These are phyloP conservation scores for Diaporthe sp. DNA, from an alignment of 2,329 filamentous ascomycete genomes.

Conservation along the genomic window DNA sequence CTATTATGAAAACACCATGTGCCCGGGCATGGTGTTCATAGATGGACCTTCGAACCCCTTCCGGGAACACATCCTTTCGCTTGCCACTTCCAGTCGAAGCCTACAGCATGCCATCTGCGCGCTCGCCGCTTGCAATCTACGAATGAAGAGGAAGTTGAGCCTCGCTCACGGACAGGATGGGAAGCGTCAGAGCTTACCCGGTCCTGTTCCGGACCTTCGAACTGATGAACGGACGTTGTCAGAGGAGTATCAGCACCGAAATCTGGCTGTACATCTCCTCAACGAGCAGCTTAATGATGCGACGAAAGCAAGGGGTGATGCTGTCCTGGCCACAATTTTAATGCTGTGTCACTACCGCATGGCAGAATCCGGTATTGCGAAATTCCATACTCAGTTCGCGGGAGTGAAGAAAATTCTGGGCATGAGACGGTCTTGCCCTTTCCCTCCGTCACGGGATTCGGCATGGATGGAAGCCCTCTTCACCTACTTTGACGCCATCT, in stretches of 20 bases:
- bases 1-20: conserved; percentile 94
- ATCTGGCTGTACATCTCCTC: conserved; percentile 82
- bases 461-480: conserved; percentile 95
- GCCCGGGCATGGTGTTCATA: conserved; percentile 91
- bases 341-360: conserved; percentile 93
- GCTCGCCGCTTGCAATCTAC: conserved; percentile 87
- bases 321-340: conserved; percentile 87
- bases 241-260: conserved; percentile 87
- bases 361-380: conserved; percentile 91
- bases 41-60: conserved; percentile 90
- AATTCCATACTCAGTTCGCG: conserved; percentile 93
- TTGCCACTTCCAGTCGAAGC: conserved; percentile 83
- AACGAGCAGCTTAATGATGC: conserved; percentile 88
- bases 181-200: conserved; percentile 63
- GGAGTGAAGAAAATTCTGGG: conserved; percentile 92
- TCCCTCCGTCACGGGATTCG: conserved; percentile 74
- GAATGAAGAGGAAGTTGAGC: conserved; percentile 82
- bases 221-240: conserved; percentile 76
- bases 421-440: conserved; percentile 72
- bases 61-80: conserved; percentile 82
- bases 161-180: conserved; percentile 63
- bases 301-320: conserved; percentile 82
- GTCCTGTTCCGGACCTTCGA: conserved; percentile 56
- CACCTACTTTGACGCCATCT: conserved; percentile 94
- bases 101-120: conserved; percentile 95